These are phyloP conservation scores for Ophiostoma sp. DNA, from an alignment of 2,329 filamentous ascomycete species.

Conservation along the genomic window DNA sequence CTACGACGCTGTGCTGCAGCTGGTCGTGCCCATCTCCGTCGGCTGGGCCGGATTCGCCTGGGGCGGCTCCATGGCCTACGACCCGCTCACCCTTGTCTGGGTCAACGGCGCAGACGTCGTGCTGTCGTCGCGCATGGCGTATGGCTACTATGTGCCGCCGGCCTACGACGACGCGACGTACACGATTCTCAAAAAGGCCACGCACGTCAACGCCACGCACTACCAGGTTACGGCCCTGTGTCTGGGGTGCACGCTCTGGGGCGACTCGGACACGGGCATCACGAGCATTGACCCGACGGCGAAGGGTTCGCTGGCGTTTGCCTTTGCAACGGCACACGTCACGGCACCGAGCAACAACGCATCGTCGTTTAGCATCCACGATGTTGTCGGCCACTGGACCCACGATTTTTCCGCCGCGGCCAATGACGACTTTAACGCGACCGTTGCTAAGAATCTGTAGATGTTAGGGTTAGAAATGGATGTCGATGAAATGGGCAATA, in stretches of 20 bases:
- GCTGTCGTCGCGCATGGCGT: constrained; percentile 41
- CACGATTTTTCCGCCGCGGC: constrained; percentile 35
- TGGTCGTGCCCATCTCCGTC: constrained; percentile 39
- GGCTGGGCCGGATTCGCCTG: constrained; percentile 46
- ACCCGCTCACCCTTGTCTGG: constrained; percentile 44
- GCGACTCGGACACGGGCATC: constrained; percentile 38
- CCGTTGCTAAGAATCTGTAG: background rate
- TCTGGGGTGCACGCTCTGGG: constrained; percentile 41
- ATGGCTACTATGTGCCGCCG: constrained; percentile 35
- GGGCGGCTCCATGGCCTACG: constrained; percentile 47
- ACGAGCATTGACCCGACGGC: constrained; percentile 36
- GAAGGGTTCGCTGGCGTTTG: constrained; percentile 39
- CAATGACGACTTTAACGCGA: constrained; percentile 24
- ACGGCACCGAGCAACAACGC: constrained; percentile 36
- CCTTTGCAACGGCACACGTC: constrained; percentile 36
- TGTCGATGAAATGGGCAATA: background rate
- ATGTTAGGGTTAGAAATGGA: background rate
- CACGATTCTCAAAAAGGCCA: constrained; percentile 36
- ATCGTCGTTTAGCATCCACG: constrained; percentile 40
- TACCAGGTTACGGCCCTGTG: constrained; percentile 39
- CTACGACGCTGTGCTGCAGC: constrained; percentile 37
- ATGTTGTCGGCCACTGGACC: constrained; percentile 39
- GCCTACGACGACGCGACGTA: constrained; percentile 32
- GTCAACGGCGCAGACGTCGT: constrained; percentile 39
- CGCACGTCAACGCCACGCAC: constrained; percentile 37